A percentile compares a stretch with the other conserved stretches of the same genome.
phyloP scores from a whole-genome alignment of 352 stramenopile species.

The Blastocystis hominis region DNA sequence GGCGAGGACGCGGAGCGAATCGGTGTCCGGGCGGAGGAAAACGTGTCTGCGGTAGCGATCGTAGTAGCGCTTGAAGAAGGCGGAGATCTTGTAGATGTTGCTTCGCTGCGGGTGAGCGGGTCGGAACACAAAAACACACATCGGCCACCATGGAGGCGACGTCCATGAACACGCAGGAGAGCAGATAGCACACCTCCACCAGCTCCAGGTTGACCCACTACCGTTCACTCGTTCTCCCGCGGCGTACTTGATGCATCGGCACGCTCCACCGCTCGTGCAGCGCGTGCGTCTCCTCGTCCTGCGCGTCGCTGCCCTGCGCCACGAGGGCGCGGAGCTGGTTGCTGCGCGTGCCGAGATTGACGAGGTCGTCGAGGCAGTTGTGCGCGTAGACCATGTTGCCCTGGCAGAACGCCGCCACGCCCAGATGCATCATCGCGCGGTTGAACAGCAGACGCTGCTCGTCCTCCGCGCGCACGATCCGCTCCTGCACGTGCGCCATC shows the following conservation, averaged over 20 bases:
- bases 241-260: slow-evolving; percentile 83
- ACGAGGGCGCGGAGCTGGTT: slow-evolving; percentile 82
- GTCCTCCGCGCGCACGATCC: slow-evolving; percentile 80
- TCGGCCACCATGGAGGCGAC: slow-evolving; percentile 79
- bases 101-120: neutral
- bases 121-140: neutral
- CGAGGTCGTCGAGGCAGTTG: slow-evolving; percentile 90
- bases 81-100: slow-evolving; percentile 18
- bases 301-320: slow-evolving; percentile 72
- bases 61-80: slow-evolving; percentile 2
- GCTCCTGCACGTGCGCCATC: slow-evolving; percentile 95
- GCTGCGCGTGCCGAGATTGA: slow-evolving; percentile 73
- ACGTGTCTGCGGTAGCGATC: neutral
- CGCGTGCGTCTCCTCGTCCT: slow-evolving; percentile 78
- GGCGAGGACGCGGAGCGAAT: neutral
- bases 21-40: neutral
- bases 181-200: slow-evolving; percentile 91
- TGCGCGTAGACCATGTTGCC: slow-evolving; percentile 88
- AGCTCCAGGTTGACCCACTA: slow-evolving; percentile 94
- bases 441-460: slow-evolving; percentile 95
- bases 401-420: slow-evolving; percentile 86
- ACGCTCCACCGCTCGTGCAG: slow-evolving; percentile 87
- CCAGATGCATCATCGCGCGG: slow-evolving; percentile 80
- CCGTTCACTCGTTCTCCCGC: neutral
- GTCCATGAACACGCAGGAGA: slow-evolving; percentile 94